These are phyloP conservation scores for Chlamydomonas urium DNA, from an alignment of 139 green algal genomes.

Conservation along the genomic window DNA sequence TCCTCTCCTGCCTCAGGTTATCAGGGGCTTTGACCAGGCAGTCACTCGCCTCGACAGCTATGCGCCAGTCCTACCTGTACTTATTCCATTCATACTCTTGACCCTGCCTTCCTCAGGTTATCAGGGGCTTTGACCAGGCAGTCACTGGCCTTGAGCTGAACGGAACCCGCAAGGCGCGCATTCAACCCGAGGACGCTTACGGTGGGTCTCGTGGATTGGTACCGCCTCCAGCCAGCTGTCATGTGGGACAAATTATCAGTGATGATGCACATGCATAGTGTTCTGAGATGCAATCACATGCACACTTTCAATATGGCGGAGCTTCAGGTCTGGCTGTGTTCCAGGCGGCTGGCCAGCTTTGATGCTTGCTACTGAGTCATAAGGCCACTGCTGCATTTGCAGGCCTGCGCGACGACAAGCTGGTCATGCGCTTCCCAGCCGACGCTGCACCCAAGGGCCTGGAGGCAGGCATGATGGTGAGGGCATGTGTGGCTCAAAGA, in stretches of 20 bases:
- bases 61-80: neutral
- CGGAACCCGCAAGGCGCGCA: conserved; percentile 38
- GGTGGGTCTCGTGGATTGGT: neutral
- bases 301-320: neutral
- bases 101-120: conserved; percentile 51
- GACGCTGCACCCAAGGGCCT: neutral
- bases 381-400: neutral
- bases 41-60: neutral
- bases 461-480: neutral
- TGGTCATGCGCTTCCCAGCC: neutral
- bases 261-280: neutral
- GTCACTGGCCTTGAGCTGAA: conserved; percentile 59
- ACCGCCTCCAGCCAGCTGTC: neutral
- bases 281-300: neutral
- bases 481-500: too few species aligned
- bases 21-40: neutral
- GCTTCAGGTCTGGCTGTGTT: neutral
- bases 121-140: conserved; percentile 64
- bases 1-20: too few species aligned
- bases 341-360: neutral
- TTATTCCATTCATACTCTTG: neutral
- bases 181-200: conserved; percentile 28
- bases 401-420: neutral
- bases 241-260: neutral
- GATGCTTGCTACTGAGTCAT: neutral